Evolutionary conservation across 495 filamentous ascomycete genomes (phyloP).

Genomic region (Hapsidospora chrysogenum): DNA sequence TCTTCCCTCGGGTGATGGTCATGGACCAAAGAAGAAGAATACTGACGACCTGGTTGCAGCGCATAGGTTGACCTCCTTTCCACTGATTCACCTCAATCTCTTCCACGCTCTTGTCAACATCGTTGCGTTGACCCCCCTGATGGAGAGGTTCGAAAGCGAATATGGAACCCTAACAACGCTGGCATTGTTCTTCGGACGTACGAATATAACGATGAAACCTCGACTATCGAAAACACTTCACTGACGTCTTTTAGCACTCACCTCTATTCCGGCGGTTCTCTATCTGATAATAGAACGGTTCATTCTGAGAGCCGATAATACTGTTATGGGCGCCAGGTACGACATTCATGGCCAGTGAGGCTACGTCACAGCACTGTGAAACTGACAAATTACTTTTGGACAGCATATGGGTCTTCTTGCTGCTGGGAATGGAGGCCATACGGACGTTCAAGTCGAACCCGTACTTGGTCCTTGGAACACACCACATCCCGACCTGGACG

Average conservation of each 20-base stretch:
- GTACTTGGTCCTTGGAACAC: slow-evolving; percentile 52
- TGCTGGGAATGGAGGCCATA: slow-evolving; percentile 69
- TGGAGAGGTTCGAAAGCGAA: slow-evolving; percentile 89
- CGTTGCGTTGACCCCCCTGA: slow-evolving; percentile 59
- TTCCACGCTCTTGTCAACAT: slow-evolving; percentile 69
- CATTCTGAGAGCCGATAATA: slow-evolving; percentile 44
- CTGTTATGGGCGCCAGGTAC: slow-evolving; percentile 72
- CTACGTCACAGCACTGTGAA: too few relatives aligned
- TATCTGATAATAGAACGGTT: slow-evolving; percentile 57
- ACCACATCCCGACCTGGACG: slow-evolving; percentile 80
- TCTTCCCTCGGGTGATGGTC: slow-evolving; percentile 1
- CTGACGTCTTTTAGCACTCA: slow-evolving; percentile 37
- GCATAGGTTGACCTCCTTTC: slow-evolving; percentile 86
- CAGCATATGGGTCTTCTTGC: slow-evolving; percentile 82
- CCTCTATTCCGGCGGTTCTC: slow-evolving; percentile 56
- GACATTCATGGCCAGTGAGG: slow-evolving; percentile 9
- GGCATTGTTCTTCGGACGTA: slow-evolving; percentile 77
- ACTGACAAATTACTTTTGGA: too few relatives aligned
- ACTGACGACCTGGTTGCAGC: slow-evolving; percentile 32
- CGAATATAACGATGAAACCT: slow-evolving; percentile 22
- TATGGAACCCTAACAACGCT: slow-evolving; percentile 76
- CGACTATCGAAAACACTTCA: neutral
- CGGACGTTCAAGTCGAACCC: slow-evolving; percentile 60
- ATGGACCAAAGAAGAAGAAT: neutral
- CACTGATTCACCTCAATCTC: slow-evolving; percentile 67